Evolutionary conservation across 2,329 filamentous ascomycete genomes (phyloP), one percentile per base, ranked within the genome.

Genomic region (Alternaria metachromatica): DNA sequence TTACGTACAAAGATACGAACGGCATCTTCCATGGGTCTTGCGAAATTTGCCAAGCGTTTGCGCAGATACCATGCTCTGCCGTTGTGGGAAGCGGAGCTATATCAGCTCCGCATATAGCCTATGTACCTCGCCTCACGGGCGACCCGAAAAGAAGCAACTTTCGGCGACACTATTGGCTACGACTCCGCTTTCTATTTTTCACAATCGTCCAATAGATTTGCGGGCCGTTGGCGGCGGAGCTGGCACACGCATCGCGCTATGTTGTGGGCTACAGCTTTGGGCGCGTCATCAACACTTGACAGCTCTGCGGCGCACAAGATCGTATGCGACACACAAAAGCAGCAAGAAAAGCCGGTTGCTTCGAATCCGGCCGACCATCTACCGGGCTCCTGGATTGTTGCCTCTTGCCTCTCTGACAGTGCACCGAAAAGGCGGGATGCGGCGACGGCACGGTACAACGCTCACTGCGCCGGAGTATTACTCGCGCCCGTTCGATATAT

Each of bases 51-150:
- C 30, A 57, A 57, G 45, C 23, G 28, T 51, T 33, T 54, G 51
- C 20, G 51, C 57, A 30, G 30, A 37, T 41, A 49, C 45, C 46
- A 21, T 50, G 60, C 43, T 25, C 18, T 48, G 30, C 53, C 46
- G 25, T 44, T 60, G 26, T 58, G 23, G 56, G 59, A 48, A 59
- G 48, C 44, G 60, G 55, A 48, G 60, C 55, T 62, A 65, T 67
- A 67, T 65, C 60, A 67, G 63, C 57, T 64, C 55, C 54, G 49
- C 63, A 65, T 61, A 63, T 67, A 67, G 65, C 30, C 63, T 59
- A 56, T 65, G 55, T 67, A 54, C 45, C 45, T 59, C 63, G 57
- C 63, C 65, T 56, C 63, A 48, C 56, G 46, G 48, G 51, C 50
- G 49, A 61, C 41, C 49, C n/a, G 13, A 63, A 62, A 62, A 55